Conservation (phyloP, 257 asterid genomes). For the Buddleja alternifolia region DNA sequence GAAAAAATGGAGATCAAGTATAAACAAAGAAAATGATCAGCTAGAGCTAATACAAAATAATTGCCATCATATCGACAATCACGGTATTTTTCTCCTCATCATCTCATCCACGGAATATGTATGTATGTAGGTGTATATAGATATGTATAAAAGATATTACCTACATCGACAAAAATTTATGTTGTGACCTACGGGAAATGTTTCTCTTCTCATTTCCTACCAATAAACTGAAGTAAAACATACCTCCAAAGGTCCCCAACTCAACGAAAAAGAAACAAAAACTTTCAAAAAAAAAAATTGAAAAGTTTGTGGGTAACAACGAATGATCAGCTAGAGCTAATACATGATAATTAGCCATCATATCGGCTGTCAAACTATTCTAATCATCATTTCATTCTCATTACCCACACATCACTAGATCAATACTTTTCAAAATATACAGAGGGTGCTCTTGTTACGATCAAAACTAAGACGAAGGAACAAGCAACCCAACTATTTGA, state of each 20-base stretch:
- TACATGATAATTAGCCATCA: constrained; percentile 45
- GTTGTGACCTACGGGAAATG: no score
- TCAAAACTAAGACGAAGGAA: not conserved
- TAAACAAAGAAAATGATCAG: constrained; percentile 34
- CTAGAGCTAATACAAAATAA: constrained; percentile 44
- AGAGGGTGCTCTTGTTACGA: no score
- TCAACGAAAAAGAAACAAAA: no score
- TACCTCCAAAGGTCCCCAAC: not conserved
- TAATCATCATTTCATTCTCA: constrained; percentile 35
- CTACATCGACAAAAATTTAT: no score
- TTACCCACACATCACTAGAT: constrained; percentile 2
- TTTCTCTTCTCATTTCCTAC: not conserved
- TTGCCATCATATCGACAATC: constrained; percentile 39
- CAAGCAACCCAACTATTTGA: not conserved
- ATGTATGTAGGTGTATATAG: not conserved
- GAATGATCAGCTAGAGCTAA: constrained; percentile 50
- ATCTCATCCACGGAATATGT: not conserved
- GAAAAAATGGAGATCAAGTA: not conserved
- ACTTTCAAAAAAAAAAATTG: not conserved
- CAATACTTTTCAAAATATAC: not conserved
- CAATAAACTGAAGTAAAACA: not conserved
- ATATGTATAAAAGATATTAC: no score
- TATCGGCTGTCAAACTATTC: constrained; percentile 29
- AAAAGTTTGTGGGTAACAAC: not conserved
- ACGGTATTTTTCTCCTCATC: constrained; percentile 7